Evolutionary conservation across 73 alveolate genomes (phyloP).

Genomic region (Paramecium bursaria): DNA sequence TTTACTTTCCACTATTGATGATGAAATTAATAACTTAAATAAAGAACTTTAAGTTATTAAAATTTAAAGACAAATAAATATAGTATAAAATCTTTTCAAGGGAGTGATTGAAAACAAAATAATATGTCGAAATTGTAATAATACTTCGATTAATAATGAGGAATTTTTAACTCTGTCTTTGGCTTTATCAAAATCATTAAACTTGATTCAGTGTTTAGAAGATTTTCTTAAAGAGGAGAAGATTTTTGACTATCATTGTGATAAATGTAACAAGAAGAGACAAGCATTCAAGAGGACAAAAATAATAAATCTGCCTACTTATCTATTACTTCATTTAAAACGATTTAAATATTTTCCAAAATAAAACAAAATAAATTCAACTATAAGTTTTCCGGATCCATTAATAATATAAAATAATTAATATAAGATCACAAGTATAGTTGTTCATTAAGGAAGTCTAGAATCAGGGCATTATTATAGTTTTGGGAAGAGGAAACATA

Average conservation of each 20-base stretch:
- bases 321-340: conserved; percentile 22
- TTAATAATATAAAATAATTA: background rate
- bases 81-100: background rate
- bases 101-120: background rate
- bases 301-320: conserved; percentile 25
- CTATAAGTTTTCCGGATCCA: background rate
- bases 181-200: background rate
- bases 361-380: conserved; percentile 9
- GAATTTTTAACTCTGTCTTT: conserved; percentile 24
- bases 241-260: conserved; percentile 33
- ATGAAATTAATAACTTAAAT: conserved; percentile 17
- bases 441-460: conserved; percentile 34
- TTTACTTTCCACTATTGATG: conserved; percentile 10
- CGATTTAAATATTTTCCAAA: conserved; percentile 52
- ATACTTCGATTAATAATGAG: conserved; percentile 1
- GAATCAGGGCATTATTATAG: conserved; percentile 55
- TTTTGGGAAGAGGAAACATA: conserved; percentile 22
- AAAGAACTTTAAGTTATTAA: background rate
- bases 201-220: background rate
- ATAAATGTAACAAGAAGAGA: conserved; percentile 5
- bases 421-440: conserved; percentile 4
- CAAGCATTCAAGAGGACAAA: conserved; percentile 1
- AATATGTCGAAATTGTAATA: background rate
- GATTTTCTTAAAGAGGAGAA: conserved; percentile 50
- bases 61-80: background rate